Conservation (phyloP, 164 flowering plant species). For the Stephania cephalantha region DNA sequence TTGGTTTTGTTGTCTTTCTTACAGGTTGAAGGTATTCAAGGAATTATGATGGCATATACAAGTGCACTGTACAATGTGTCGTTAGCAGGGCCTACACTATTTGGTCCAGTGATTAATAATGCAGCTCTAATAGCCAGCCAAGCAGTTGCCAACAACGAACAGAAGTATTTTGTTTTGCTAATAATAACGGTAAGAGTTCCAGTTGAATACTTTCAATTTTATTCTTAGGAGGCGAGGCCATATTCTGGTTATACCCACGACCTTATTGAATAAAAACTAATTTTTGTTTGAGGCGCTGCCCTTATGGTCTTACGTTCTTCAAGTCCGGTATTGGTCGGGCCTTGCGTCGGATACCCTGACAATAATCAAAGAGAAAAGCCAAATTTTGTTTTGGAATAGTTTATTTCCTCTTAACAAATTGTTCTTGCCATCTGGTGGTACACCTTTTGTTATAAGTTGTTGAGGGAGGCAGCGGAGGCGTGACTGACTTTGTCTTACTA, state of each 20-base stretch:
- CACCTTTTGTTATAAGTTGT: neutral
- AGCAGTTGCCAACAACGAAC: conserved; percentile 33
- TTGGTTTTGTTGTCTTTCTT: conserved; percentile 1
- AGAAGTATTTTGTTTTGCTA: conserved; percentile 73
- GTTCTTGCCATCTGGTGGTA: neutral
- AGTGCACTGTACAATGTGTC: conserved; percentile 56
- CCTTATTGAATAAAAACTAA: neutral
- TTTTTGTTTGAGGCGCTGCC: neutral
- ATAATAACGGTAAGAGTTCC: conserved; percentile 58
- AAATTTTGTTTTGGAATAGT: neutral
- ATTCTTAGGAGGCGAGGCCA: neutral
- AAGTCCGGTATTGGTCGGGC: too few species aligned
- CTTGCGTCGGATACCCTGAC: too few species aligned
- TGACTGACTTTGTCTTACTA: neutral
- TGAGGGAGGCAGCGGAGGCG: neutral
- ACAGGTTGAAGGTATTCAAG: conserved; percentile 82
- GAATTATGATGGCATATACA: conserved; percentile 76
- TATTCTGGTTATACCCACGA: neutral
- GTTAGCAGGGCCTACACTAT: conserved; percentile 87
- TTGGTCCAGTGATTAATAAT: conserved; percentile 68
- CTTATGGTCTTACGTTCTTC: too few species aligned
- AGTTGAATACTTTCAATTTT: neutral
- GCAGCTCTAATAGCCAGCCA: conserved; percentile 70
- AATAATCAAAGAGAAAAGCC: neutral
- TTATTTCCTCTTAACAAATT: too few species aligned